Evolutionary conservation across 2,329 filamentous ascomycete genomes (phyloP).

Genomic region (Cladorrhinum sp.): DNA sequence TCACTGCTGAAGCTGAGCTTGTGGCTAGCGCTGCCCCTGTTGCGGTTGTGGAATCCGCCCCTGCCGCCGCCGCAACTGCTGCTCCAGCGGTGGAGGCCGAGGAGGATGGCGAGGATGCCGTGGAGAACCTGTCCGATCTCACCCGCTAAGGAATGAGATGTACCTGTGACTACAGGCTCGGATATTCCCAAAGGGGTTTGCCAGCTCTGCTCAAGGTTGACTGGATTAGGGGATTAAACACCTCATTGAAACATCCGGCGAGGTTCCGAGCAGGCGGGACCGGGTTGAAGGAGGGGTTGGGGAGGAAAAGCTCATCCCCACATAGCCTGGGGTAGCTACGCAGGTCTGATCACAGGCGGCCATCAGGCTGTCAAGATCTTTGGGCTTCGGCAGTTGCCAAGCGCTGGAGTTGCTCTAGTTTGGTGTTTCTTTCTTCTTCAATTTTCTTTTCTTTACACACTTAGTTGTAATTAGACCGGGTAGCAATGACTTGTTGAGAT

Average conservation of each 20-base stretch:
- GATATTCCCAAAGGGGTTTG: slow-evolving; percentile 3
- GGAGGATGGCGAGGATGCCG: slow-evolving; percentile 1
- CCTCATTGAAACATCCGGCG: background rate
- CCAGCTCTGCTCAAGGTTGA: background rate
- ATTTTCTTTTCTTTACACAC: slow-evolving; percentile 1
- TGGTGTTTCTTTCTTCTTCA: slow-evolving; percentile 4
- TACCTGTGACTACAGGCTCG: background rate
- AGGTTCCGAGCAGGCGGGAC: background rate
- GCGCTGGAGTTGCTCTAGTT: background rate
- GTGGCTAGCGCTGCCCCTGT: slow-evolving; percentile 12
- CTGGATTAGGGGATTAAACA: background rate
- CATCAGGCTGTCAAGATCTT: background rate
- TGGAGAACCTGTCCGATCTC: slow-evolving; percentile 27
- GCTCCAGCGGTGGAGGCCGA: background rate
- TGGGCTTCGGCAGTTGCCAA: background rate
- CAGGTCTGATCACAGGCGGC: too few relatives aligned
- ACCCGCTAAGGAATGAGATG: slow-evolving; percentile 22
- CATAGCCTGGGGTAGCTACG: background rate
- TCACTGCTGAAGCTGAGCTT: background rate
- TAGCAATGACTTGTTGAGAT: background rate
- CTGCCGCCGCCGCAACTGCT: slow-evolving; percentile 13
- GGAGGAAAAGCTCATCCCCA: background rate
- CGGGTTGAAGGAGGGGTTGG: background rate
- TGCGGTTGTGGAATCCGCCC: slow-evolving; percentile 9
- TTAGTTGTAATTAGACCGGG: background rate